phyloP scores from a whole-genome alignment of 495 filamentous ascomycete genomes.

The Entonaema liquescens region DNA sequence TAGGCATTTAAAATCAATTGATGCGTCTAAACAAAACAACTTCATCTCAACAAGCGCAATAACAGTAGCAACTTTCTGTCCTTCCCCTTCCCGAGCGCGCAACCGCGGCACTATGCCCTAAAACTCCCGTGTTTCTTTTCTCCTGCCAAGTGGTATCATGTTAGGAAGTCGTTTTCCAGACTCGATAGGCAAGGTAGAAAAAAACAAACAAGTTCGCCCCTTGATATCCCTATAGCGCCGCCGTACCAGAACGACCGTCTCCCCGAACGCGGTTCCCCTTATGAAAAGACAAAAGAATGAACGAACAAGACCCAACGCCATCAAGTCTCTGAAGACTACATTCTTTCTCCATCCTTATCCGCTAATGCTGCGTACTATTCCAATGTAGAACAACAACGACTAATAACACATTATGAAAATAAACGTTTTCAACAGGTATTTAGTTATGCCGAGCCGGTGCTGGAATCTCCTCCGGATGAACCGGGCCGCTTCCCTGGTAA shows the following conservation, averaged over 20 bases:
- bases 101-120: constrained; percentile 14
- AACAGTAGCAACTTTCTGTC: constrained; percentile 14
- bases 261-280: constrained; percentile 15
- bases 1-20: constrained; percentile 31
- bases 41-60: constrained; percentile 5
- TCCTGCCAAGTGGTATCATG: constrained; percentile 41
- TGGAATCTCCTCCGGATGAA: constrained; percentile 43
- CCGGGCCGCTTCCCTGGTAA: constrained; percentile 39
- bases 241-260: constrained; percentile 5
- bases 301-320: constrained; percentile 27
- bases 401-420: constrained; percentile 39
- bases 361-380: constrained; percentile 5
- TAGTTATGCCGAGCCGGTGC: constrained; percentile 33
- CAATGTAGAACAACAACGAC: constrained; percentile 23
- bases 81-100: constrained; percentile 15
- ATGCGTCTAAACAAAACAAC: constrained; percentile 32
- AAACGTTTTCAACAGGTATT: no score
- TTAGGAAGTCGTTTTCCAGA: constrained; percentile 24
- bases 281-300: background rate
- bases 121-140: constrained; percentile 32
- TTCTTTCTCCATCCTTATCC: background rate
- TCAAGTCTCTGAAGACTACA: constrained; percentile 9
- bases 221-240: constrained; percentile 16
- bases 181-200: constrained; percentile 17
- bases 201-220: background rate